phyloP scores from a whole-genome alignment of 2,329 filamentous ascomycete species.

The Penicillium sp. region DNA sequence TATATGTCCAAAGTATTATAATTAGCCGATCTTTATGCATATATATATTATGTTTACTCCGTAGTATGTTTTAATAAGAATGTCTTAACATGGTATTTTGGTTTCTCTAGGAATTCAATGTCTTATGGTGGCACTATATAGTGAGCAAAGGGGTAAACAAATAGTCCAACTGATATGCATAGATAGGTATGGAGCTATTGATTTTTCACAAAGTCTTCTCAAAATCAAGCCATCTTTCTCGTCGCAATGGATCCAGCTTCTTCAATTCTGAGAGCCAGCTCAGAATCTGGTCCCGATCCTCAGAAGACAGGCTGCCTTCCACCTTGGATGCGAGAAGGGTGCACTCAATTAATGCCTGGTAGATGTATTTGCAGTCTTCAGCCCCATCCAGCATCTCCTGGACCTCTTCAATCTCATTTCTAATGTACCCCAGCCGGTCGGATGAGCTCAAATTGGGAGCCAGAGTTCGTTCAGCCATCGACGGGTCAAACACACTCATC shows the following conservation, averaged over 20 bases:
- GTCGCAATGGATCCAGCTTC: conserved; percentile 70
- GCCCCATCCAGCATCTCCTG: conserved; percentile 65
- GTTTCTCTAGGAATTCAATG: not conserved
- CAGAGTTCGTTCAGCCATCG: conserved; percentile 57
- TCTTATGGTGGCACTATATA: not conserved
- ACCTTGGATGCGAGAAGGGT: conserved; percentile 57
- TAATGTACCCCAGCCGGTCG: conserved; percentile 66
- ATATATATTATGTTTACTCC: not conserved
- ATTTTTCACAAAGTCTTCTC: conserved; percentile 48
- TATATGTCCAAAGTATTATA: not conserved
- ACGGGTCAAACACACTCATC: conserved; percentile 65
- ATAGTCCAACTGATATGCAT: not conserved
- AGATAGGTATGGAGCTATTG: not conserved
- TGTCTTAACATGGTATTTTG: not conserved
- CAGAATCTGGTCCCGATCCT: conserved; percentile 49
- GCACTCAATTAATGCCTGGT: conserved; percentile 79
- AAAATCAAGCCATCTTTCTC: conserved; percentile 73
- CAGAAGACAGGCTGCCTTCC: conserved; percentile 48
- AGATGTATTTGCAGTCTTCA: conserved; percentile 80
- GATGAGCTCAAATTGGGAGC: conserved; percentile 60
- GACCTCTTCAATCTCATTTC: conserved; percentile 71
- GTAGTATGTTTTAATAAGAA: conserved; percentile 4
- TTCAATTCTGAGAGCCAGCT: conserved; percentile 66
- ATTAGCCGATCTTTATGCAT: not conserved
- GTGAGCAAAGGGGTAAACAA: conserved; percentile 4